phyloP scores from a whole-genome alignment of 2,329 filamentous ascomycete genomes.

The Rutstroemia sp. region DNA sequence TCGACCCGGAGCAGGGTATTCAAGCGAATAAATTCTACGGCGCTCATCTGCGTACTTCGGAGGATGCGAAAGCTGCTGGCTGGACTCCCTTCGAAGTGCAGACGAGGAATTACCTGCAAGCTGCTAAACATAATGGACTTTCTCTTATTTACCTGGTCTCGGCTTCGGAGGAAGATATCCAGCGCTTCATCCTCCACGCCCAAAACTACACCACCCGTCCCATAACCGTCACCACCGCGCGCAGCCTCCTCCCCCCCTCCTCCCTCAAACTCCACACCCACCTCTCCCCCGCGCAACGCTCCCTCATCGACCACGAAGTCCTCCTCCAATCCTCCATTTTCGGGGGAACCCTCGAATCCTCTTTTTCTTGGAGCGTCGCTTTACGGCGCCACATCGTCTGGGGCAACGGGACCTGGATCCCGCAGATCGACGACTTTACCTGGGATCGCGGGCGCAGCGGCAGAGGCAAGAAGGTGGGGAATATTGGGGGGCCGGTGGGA shows the following conservation, averaged over 20 bases:
- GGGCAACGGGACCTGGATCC: constrained; percentile 8
- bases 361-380: constrained; percentile 1
- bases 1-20: constrained; percentile 25
- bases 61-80: constrained; percentile 24
- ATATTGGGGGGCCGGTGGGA: neutral
- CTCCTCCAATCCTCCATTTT: constrained; percentile 4
- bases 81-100: neutral
- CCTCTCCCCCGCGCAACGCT: neutral
- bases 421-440: neutral
- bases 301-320: neutral
- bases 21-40: constrained; percentile 29
- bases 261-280: neutral
- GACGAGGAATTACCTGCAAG: constrained; percentile 4
- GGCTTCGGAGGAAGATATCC: neutral
- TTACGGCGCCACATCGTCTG: constrained; percentile 1
- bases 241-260: neutral
- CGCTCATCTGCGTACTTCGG: constrained; percentile 33
- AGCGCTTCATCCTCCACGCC: neutral
- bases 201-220: neutral
- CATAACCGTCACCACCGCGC: neutral
- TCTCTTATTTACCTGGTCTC: neutral
- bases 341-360: neutral
- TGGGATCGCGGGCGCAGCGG: neutral
- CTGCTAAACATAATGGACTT: constrained; percentile 1
- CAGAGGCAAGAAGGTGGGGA: neutral